These are phyloP conservation scores for Tetrahymena malaccensis DNA, from an alignment of 73 alveolate species.

Conservation along the genomic window DNA sequence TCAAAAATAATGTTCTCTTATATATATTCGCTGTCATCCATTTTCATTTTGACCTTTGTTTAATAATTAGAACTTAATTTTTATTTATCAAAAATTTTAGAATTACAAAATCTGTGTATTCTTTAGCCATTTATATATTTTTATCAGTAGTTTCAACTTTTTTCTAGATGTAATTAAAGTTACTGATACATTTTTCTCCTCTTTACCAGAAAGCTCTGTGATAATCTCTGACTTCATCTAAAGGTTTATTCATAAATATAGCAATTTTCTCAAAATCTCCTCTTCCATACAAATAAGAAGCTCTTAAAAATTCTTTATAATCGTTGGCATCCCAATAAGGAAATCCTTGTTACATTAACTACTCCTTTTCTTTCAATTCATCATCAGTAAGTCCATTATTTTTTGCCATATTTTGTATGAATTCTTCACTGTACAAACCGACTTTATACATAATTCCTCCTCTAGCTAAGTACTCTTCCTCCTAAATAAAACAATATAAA, in stretches of 20 bases:
- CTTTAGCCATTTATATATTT: neutral
- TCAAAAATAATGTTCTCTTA: neutral
- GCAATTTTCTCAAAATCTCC: neutral
- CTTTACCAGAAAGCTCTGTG: neutral
- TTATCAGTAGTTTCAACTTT: neutral
- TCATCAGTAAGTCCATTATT: slow-evolving; percentile 46
- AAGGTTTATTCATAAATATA: neutral
- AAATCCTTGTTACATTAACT: slow-evolving; percentile 71
- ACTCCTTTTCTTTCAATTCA: slow-evolving; percentile 62
- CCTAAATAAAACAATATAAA: slow-evolving; percentile 41
- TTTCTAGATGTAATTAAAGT: neutral
- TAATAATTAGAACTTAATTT: neutral
- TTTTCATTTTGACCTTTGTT: neutral
- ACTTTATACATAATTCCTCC: slow-evolving; percentile 66
- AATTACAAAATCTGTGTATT: neutral
- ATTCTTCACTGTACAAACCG: slow-evolving; percentile 62
- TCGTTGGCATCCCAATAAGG: slow-evolving; percentile 60
- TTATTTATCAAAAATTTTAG: neutral
- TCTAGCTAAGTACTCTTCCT: slow-evolving; percentile 59
- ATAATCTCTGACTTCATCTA: neutral
- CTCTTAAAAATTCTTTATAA: neutral
- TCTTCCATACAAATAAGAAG: neutral
- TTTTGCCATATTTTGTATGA: neutral
- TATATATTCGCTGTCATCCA: neutral
- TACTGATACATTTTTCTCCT: neutral